Evolutionary conservation across 805 yeast genomes (phyloP), one percentile per base, ranked within the genome.

Genomic region (Lachancea fermentati): DNA sequence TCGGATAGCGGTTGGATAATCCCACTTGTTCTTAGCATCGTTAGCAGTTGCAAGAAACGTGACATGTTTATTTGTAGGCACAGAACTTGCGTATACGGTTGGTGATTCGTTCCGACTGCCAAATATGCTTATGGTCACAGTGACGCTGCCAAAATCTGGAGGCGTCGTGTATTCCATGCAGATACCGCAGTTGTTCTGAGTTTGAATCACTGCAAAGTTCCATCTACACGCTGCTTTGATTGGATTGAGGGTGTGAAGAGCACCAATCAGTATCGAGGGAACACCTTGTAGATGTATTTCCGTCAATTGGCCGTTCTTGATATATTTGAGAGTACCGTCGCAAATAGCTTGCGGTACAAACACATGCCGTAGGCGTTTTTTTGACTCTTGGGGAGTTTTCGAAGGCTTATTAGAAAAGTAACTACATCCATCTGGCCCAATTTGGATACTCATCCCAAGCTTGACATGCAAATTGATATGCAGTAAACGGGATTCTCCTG

Each of bases 101-200:
- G 77, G 51, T 37, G 84, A 69, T 55, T 79, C 73, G 41, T 76
- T 74, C 36, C 76, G 68, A 39, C 74, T 66, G 30, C 79, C 68
- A 31, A 82, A 78, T 76, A 56, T 46, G 52, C 59, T 52, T 5
- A 51, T 45, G 3, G 63, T 54, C 9, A 58, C 59, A 12, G 56
- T 55, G 7, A 34, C 43, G 11, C 38, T 62, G 42, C 81, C 87
- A 61, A 85, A 86, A 6, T 86, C 76, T 26, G 62, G 72, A 4
- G 94, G 91, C 7, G 95, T 87, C 31, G 85, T 79, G 68, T 81
- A 86, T 62, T 87, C 95, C 93, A 86, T 85, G 49, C 79, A 75
- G 11, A 84, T 73, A 3, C 81, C 83, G n/a, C 85, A 69, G 52
- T 69, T 69, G 38, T 73, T 66, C 22, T 71, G 71, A 29, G 85